These are phyloP conservation scores for Echites panduratus DNA, from an alignment of 257 asterid genomes.

Conservation along the genomic window DNA sequence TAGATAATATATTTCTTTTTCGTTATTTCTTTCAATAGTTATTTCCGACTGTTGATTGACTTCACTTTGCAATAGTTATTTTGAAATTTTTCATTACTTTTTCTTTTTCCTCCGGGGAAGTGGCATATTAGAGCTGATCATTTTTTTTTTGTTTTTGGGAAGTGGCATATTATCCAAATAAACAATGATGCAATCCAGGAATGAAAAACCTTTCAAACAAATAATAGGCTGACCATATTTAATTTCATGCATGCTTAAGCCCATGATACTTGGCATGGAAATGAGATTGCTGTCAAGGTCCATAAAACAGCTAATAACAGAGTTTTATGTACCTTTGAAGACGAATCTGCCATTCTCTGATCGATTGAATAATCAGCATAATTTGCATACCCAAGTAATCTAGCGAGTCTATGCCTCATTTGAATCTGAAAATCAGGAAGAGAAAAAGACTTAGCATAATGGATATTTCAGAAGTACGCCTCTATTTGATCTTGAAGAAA, in stretches of 20 bases:
- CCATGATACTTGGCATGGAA: background rate
- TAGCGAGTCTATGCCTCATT: constrained; percentile 76
- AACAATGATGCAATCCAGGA: background rate
- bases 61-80: background rate
- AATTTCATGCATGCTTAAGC: background rate
- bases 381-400: constrained; percentile 81
- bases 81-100: background rate
- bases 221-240: background rate
- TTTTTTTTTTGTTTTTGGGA: background rate
- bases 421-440: constrained; percentile 57
- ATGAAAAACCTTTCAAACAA: background rate
- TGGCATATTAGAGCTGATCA: background rate
- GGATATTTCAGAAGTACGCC: background rate
- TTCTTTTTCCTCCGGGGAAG: background rate
- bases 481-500: background rate
- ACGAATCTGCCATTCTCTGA: constrained; percentile 74
- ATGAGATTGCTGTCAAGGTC: background rate
- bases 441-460: constrained; percentile 3
- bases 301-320: constrained; percentile 9
- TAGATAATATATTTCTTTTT: background rate
- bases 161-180: background rate
- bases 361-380: constrained; percentile 74
- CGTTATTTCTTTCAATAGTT: too few relatives aligned
- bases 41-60: background rate
- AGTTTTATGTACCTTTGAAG: constrained; percentile 55